A percentile compares a stretch with the other conserved stretches of the same genome.
Conservation (phyloP, 2,329 filamentous ascomycete species). For the Blastomyces gilchristii region DNA sequence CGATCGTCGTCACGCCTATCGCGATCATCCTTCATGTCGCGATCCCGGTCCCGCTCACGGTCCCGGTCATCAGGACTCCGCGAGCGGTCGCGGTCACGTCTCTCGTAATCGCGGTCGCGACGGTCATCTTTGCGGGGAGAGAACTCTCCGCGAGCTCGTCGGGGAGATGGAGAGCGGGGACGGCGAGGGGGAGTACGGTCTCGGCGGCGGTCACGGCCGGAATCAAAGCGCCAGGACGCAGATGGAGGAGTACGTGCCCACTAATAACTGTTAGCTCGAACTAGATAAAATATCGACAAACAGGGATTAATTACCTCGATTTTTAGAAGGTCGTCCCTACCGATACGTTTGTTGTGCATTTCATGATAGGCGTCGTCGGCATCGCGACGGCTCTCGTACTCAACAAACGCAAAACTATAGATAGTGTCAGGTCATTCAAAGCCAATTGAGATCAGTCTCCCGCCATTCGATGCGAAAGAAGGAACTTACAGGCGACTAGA, state of each 20-base stretch:
- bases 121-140: constrained; percentile 85
- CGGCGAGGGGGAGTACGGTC: constrained; percentile 70
- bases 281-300: background rate
- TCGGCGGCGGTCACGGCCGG: constrained; percentile 60
- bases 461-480: background rate
- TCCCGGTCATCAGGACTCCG: constrained; percentile 60
- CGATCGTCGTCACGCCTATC: constrained; percentile 62
- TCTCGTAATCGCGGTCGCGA: constrained; percentile 60
- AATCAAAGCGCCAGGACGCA: constrained; percentile 96
- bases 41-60: constrained; percentile 47
- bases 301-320: constrained; percentile 63
- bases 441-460: constrained; percentile 17
- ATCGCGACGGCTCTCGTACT: constrained; percentile 97
- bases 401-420: constrained; percentile 84
- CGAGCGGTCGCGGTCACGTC: constrained; percentile 65
- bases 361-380: constrained; percentile 98
- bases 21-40: constrained; percentile 57
- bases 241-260: constrained; percentile 98
- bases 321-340: constrained; percentile 88
- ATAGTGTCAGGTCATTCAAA: constrained; percentile 18
- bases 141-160: constrained; percentile 55
- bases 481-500: constrained; percentile 83
- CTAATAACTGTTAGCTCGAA: constrained; percentile 40
- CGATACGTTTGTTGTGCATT: constrained; percentile 99
- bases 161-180: constrained; percentile 49